Base-by-base conservation (phyloP, 495 filamentous ascomycete species). In the Halenospora varia region DNA sequence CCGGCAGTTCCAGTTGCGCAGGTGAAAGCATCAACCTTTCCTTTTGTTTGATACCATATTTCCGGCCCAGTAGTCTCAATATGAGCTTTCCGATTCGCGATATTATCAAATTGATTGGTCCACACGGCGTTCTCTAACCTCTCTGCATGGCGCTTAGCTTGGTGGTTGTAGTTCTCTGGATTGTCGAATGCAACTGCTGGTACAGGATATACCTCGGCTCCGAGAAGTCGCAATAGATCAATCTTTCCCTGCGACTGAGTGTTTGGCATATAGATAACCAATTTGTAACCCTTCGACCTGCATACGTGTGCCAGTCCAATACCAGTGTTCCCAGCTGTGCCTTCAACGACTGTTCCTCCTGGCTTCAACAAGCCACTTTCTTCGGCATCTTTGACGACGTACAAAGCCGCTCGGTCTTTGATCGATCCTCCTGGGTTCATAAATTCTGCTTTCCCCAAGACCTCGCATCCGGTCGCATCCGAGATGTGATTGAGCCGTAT, bases 101-200 rank as follows among this genome's bases (percentile, higher is more conserved):
- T 82, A 75, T 98, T 98, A 68, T 98, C 94, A 75, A 98, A 98
- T 71, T 98, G 94, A 74, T 98, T 94, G 24, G 94, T 98, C 94
- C 94, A 98, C 1, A 97, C 92, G 6, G 94, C 92, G 72, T 97
- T 97, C 1, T 88, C 85, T 46, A 91, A 70, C 0, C 76, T 71
- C 73, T 95, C 91, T 35, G 94, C 94, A 71, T 97, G 92, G 11
- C 94, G 78, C 45, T 80, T 79, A 10, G 94, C 94, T 76, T 96
- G 92, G 73, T 96, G 92, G 74, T 98, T 97, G 77, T 97, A 98
- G 74, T 98, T 98, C 45, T 92, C 75, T 19, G 93, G 90, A 77
- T 97, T 88, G 55, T 97, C 94, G 70, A 90, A 97, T n/a, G 94
- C 84, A 4, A 97, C 94, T 1, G 92, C 94, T 9, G 94, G 94